Percentiles rank a stretch among this genome's conserved stretches.
These are phyloP conservation scores for Lycium ferocissimum DNA, from an alignment of 257 asterid genomes.

Conservation along the genomic window DNA sequence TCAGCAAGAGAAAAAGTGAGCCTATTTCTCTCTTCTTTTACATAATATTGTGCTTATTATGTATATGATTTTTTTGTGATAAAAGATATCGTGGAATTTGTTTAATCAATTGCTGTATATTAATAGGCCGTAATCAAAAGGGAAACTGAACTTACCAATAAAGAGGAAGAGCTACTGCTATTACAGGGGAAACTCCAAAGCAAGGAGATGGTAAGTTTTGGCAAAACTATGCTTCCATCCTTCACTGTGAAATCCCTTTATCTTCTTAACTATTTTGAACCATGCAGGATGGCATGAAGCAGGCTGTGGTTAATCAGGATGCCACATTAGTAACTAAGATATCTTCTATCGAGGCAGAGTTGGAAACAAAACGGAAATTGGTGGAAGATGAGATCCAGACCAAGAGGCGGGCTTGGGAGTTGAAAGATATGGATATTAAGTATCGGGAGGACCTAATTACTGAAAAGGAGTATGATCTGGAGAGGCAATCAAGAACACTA, in stretches of 20 bases:
- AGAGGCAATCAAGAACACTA: slow-evolving; percentile 52
- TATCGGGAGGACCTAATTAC: slow-evolving; percentile 69
- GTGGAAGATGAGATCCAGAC: slow-evolving; percentile 73
- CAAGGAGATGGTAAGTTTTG: slow-evolving; percentile 74
- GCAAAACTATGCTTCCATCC: not conserved
- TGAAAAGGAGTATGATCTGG: slow-evolving; percentile 80
- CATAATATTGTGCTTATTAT: slow-evolving; percentile 34
- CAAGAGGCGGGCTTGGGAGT: slow-evolving; percentile 83
- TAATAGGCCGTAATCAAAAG: slow-evolving; percentile 61
- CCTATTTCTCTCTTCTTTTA: slow-evolving; percentile 19
- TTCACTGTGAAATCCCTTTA: slow-evolving; percentile 15
- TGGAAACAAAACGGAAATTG: slow-evolving; percentile 63
- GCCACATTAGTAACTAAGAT: slow-evolving; percentile 61
- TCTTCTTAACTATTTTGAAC: slow-evolving; percentile 37
- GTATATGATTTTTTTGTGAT: slow-evolving; percentile 23
- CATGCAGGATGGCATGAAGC: slow-evolving; percentile 65
- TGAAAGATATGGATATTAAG: slow-evolving; percentile 84
- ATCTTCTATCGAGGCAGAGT: slow-evolving; percentile 68
- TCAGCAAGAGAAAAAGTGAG: slow-evolving; percentile 84
- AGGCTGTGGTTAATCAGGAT: slow-evolving; percentile 59
- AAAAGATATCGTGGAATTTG: not conserved
- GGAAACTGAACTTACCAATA: slow-evolving; percentile 67
- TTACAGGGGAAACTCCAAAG: slow-evolving; percentile 69
- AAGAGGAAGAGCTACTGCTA: slow-evolving; percentile 76
- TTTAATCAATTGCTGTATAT: slow-evolving; percentile 27